Percentiles rank a stretch among this genome's conserved stretches.
Conservation (phyloP, 106 monocot genomes). For the Dendrobium catenatum region DNA sequence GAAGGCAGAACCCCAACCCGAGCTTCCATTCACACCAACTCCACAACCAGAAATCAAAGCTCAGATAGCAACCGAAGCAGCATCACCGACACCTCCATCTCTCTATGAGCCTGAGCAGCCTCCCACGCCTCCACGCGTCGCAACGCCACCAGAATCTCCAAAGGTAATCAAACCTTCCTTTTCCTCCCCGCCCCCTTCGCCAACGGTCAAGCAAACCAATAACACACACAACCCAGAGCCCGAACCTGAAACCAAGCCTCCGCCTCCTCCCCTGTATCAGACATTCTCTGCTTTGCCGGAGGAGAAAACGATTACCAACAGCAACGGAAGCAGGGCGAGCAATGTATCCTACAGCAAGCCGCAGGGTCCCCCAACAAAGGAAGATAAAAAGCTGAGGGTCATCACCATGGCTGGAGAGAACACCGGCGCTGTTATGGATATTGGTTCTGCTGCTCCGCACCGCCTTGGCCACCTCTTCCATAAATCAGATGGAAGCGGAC, state of each 20-base stretch:
- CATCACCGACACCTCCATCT: neutral
- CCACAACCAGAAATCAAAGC: neutral
- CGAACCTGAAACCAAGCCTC: neutral
- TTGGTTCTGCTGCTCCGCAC: neutral
- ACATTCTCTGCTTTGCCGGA: neutral
- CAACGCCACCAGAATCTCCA: constrained; percentile 26
- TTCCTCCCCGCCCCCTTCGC: constrained; percentile 23
- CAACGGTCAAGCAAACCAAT: neutral
- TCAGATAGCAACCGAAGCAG: neutral
- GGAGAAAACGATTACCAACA: neutral
- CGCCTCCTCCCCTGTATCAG: neutral
- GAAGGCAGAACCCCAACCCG: neutral
- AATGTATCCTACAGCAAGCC: neutral
- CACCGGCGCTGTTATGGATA: constrained; percentile 64
- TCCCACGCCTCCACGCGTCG: neutral
- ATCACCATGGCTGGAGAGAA: constrained; percentile 63
- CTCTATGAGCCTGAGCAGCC: neutral
- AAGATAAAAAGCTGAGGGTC: constrained; percentile 26
- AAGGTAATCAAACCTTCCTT: constrained; percentile 24
- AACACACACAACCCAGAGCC: neutral
- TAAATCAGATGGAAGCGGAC: neutral
- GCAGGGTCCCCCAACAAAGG: neutral
- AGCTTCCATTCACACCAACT: neutral
- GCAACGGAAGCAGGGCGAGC: neutral
- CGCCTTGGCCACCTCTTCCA: neutral